phyloP scores from a whole-genome alignment of 345 rosid genomes.

The Gossypium bickii region DNA sequence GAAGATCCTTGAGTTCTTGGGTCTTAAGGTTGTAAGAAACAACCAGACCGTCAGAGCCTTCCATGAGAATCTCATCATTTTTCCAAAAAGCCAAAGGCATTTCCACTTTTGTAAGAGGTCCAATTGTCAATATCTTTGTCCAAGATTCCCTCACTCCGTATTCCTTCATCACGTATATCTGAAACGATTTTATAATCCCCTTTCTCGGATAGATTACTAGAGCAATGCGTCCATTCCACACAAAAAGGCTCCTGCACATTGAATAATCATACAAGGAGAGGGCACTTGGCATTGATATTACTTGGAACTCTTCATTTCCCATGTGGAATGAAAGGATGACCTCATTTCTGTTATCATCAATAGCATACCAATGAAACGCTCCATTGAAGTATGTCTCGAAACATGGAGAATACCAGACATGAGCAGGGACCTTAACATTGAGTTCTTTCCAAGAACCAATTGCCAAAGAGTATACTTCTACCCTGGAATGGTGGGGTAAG shows the following conservation, averaged over 20 bases:
- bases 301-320: conserved; percentile 13
- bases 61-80: conserved; percentile 14
- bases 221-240: conserved; percentile 11
- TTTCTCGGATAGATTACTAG: background rate
- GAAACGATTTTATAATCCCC: background rate
- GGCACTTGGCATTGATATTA: conserved; percentile 7
- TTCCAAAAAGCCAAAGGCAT: conserved; percentile 13
- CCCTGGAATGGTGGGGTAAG: conserved; percentile 13
- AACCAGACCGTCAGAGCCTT: conserved; percentile 8
- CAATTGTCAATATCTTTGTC: conserved; percentile 11
- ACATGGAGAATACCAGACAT: conserved; percentile 15
- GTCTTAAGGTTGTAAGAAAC: conserved; percentile 11
- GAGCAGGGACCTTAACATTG: conserved; percentile 10
- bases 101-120: conserved; percentile 11
- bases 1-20: conserved; percentile 10
- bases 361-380: conserved; percentile 6
- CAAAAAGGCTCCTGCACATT: conserved; percentile 3
- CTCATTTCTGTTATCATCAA: conserved; percentile 5
- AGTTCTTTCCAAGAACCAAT: conserved; percentile 15
- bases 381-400: conserved; percentile 16
- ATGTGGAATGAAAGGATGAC: conserved; percentile 15
- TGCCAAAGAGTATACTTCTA: conserved; percentile 10
- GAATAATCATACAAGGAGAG: conserved; percentile 5
- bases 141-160: conserved; percentile 12
- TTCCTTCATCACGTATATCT: conserved; percentile 14